phyloP scores from a whole-genome alignment of 2,329 filamentous ascomycete genomes.

The Coniochaeta ligniaria region DNA sequence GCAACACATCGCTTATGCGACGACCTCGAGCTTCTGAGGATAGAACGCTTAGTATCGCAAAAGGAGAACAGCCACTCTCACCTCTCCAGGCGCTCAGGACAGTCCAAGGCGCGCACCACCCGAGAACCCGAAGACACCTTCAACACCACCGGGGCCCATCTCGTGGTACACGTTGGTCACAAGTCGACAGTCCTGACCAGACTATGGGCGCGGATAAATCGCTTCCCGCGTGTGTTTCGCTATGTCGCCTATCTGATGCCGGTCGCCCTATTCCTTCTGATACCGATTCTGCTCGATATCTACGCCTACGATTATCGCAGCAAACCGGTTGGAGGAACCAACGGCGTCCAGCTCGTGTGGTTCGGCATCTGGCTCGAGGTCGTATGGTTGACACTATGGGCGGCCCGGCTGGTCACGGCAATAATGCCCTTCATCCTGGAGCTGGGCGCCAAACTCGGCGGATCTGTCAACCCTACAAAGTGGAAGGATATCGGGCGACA shows the following conservation, averaged over 20 bases:
- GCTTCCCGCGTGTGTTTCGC: slow-evolving; percentile 41
- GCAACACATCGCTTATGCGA: slow-evolving; percentile 33
- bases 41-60: slow-evolving; percentile 37
- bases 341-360: slow-evolving; percentile 76
- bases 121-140: slow-evolving; percentile 37
- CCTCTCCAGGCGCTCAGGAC: slow-evolving; percentile 7
- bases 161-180: not conserved
- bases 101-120: slow-evolving; percentile 14
- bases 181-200: slow-evolving; percentile 20
- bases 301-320: slow-evolving; percentile 28
- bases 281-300: slow-evolving; percentile 37
- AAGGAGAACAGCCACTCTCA: slow-evolving; percentile 30
- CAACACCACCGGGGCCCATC: slow-evolving; percentile 18
- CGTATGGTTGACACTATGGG: slow-evolving; percentile 87
- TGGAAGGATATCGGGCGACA: slow-evolving; percentile 85
- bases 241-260: slow-evolving; percentile 42
- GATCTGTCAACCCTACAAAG: slow-evolving; percentile 82
- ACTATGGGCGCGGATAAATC: slow-evolving; percentile 36
- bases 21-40: slow-evolving; percentile 40
- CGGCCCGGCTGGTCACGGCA: slow-evolving; percentile 49
- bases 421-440: slow-evolving; percentile 40
- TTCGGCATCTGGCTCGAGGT: slow-evolving; percentile 95
- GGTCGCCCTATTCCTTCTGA: slow-evolving; percentile 33
- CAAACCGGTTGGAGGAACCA: slow-evolving; percentile 53
- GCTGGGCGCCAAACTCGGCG: slow-evolving; percentile 60